Conservation (phyloP, 2,329 filamentous ascomycete genomes). For the Pseudocercospora vitis region DNA sequence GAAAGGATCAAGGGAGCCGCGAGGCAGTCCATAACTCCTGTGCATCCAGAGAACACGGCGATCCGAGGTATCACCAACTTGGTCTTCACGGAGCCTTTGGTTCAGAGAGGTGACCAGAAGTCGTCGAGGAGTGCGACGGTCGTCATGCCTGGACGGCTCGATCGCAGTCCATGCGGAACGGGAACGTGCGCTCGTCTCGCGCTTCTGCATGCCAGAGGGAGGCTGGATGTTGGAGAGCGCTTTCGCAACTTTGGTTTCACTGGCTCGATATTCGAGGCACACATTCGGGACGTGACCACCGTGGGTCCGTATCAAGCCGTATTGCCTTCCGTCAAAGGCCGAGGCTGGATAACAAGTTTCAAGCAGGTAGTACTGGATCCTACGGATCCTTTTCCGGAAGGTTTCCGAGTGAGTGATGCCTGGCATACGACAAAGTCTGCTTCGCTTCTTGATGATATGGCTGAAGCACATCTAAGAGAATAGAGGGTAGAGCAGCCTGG, state of each 20-base stretch:
- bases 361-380: conserved; percentile 48
- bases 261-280: conserved; percentile 45
- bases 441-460: not conserved
- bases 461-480: not conserved
- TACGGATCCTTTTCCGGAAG: conserved; percentile 47
- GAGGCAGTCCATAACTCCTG: conserved; percentile 38
- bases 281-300: conserved; percentile 41
- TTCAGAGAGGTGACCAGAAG: conserved; percentile 29
- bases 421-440: conserved; percentile 21
- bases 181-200: conserved; percentile 49
- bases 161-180: conserved; percentile 50
- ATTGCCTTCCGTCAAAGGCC: conserved; percentile 45
- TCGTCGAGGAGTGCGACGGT: conserved; percentile 45
- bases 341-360: conserved; percentile 50
- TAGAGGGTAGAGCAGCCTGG: not conserved
- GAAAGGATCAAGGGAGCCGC: conserved; percentile 47
- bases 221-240: conserved; percentile 40
- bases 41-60: conserved; percentile 47
- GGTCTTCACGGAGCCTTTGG: conserved; percentile 42
- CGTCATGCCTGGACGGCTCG: conserved; percentile 49
- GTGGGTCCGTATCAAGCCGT: conserved; percentile 45
- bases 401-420: conserved; percentile 43
- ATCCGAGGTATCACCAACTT: conserved; percentile 46
- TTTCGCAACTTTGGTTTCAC: conserved; percentile 47
- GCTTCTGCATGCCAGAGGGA: conserved; percentile 45